Base-by-base conservation (phyloP, 352 stramenopile species). In the Globisporangium cystogenes region DNA sequence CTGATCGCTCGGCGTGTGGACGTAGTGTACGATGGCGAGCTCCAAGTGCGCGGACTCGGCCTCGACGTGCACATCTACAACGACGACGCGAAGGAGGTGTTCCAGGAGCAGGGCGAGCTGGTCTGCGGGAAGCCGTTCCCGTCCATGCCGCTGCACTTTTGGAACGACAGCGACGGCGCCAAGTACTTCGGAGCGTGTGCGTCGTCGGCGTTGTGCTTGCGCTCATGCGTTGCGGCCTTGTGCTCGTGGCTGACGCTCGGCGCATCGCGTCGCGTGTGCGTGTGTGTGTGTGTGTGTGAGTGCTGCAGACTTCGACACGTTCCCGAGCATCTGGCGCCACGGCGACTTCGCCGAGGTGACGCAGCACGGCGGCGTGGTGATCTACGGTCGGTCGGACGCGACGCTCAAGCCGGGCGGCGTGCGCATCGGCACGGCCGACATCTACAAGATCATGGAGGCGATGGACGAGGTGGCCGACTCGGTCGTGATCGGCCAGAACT, bases 61-160 rank as follows among this genome's bases (percentile, higher is more conserved):
- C 67, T 95, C 23, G 80, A 95, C 49, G 82, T 95, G 0, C 71
- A 64, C 53, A 89, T 91, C 42, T 90, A 75, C 48, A 64, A 80
- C 50, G 76, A 91, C 57, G 60, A 86, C 35, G 73, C 64, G 26
- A 69, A 85, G 24, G 53, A 80, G 39, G 51, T 88, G 5, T 24
- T 61, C 48, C 41, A 76, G 55, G 56, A 70, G 31, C 68, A 90
- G 57, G 78, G 76, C 26, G 81, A 89, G 39, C 59, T 90, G 20
- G 72, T 87, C 18, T 89, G 77, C 51, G 67, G 70, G 57, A 82
- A 86, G 60, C 82, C 85, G 20, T 95, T 95, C 61, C 82, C 85
- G 36, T 93, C 81, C 10, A 91, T 92, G 81, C 85, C 85, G 39
- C 61, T 91, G 6, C 65, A 76, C 60, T 95, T 95, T 51, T 90